Evolutionary conservation across 1,284 basidiomycete genomes (phyloP), one percentile per base, ranked within the genome.

Genomic region (Schizopora paradoxa): DNA sequence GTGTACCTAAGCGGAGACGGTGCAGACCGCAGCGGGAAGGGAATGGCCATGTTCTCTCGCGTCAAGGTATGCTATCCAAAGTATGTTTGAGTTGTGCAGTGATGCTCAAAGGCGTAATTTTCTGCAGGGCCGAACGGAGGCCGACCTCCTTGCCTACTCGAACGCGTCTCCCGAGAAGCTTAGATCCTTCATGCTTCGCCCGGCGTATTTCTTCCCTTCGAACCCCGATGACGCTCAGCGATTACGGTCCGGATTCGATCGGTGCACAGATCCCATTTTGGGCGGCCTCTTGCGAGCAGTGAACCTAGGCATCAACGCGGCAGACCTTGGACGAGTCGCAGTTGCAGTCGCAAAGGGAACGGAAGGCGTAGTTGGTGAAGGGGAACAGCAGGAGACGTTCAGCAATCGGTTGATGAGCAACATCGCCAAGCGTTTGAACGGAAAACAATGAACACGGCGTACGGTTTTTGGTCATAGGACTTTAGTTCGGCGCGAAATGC

Each of bases 1-100:
- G 59, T 67, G 14, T 67, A 56, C 43, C 33, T 66, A 40, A 67
- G 64, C 38, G 65, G 66, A 13, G 51, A 60, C 28, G 41, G 45
- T 4, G 61, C 65, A 11, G 65, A 66, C 42, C 56, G 61, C n/a
- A 57, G 52, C 13, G 61, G 56, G 43, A 61, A 56, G 37, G 59
- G 60, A 32, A 23, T 41, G 23, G 52, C 55, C 31, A 55, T 66
- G 57, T 67, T 62, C 56, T 59, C 55, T 2, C 52, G 59, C 3
- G 59, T 66, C 22, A 68, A 67, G 65, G 66, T 66, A 26, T 38
- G 56, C 44, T 3, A 26, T 11, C 2, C 25, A 4, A 33, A 6
- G 21, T 22, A 3, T 16, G 1, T 35, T 25, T 26, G 16, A n/a
- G 18, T 18, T n/a, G n/a, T n/a, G n/a, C n/a, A n/a, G n/a, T n/a